These are phyloP conservation scores for Podospora appendiculata DNA, from an alignment of 495 filamentous ascomycete species.

Conservation along the genomic window DNA sequence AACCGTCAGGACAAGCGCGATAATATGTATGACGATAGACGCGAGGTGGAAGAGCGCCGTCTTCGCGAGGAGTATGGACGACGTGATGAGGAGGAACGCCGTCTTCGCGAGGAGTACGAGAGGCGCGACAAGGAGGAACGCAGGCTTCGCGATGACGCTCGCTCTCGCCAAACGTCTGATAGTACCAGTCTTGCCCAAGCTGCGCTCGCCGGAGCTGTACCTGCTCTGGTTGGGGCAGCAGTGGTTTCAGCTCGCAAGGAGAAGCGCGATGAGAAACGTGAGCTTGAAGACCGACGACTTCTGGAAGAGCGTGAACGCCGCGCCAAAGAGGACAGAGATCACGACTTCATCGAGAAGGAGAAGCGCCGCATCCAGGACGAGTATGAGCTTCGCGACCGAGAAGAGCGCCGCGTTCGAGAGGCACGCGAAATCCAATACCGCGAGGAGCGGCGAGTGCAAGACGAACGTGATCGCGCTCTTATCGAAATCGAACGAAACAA, in stretches of 20 bases:
- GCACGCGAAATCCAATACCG: conserved; percentile 17
- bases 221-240: conserved; percentile 3
- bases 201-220: neutral
- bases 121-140: conserved; percentile 15
- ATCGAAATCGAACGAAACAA: neutral
- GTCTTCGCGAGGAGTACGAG: conserved; percentile 19
- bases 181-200: neutral
- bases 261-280: conserved; percentile 6
- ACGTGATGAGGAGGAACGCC: conserved; percentile 13
- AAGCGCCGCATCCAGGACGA: conserved; percentile 6
- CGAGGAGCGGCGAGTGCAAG: conserved; percentile 11
- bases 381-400: conserved; percentile 12
- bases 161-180: neutral
- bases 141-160: conserved; percentile 7
- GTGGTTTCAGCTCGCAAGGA: conserved; percentile 5
- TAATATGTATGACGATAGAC: neutral
- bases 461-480: conserved; percentile 14
- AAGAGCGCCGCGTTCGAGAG: conserved; percentile 17
- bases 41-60: conserved; percentile 4
- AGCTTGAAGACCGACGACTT: neutral
- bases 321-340: neutral
- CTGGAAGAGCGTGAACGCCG: conserved; percentile 13
- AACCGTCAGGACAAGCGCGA: conserved; percentile 4
- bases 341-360: conserved; percentile 2
- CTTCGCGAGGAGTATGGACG: conserved; percentile 8